These are phyloP conservation scores for Clonostachys byssicola DNA, from an alignment of 2,329 filamentous ascomycete genomes.

Conservation along the genomic window DNA sequence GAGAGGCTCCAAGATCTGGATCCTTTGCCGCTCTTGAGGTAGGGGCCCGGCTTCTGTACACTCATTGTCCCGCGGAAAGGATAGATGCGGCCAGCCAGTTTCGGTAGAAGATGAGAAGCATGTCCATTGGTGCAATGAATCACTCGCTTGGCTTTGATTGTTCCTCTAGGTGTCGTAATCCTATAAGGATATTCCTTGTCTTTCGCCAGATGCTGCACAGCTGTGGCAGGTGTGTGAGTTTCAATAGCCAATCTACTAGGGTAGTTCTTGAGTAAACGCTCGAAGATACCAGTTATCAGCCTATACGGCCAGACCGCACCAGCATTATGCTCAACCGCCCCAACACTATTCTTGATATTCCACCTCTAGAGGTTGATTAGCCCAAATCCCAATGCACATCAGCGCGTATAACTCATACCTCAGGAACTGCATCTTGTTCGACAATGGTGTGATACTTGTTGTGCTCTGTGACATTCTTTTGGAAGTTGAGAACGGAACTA, in stretches of 20 bases:
- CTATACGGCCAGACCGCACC: constrained; percentile 45
- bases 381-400: neutral
- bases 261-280: constrained; percentile 23
- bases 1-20: too few species aligned
- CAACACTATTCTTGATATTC: constrained; percentile 15
- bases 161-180: constrained; percentile 38
- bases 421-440: constrained; percentile 8
- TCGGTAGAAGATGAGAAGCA: constrained; percentile 42
- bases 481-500: too few species aligned
- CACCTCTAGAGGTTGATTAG: constrained; percentile 6
- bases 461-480: constrained; percentile 6
- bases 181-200: constrained; percentile 25
- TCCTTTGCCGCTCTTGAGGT: too few species aligned
- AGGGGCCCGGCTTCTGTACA: constrained; percentile 32
- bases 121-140: constrained; percentile 54
- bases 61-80: constrained; percentile 42
- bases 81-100: constrained; percentile 34
- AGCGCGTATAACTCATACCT: constrained; percentile 5
- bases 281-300: constrained; percentile 35
- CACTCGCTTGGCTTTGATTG: constrained; percentile 37
- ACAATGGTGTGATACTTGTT: constrained; percentile 9
- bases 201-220: constrained; percentile 6
- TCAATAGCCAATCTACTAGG: constrained; percentile 23
- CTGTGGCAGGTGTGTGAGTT: constrained; percentile 22
- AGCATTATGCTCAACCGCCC: constrained; percentile 31